Percentiles rank a stretch among this genome's conserved stretches.
Conservation (phyloP, 495 filamentous ascomycete genomes). For the Daldinia childiae region DNA sequence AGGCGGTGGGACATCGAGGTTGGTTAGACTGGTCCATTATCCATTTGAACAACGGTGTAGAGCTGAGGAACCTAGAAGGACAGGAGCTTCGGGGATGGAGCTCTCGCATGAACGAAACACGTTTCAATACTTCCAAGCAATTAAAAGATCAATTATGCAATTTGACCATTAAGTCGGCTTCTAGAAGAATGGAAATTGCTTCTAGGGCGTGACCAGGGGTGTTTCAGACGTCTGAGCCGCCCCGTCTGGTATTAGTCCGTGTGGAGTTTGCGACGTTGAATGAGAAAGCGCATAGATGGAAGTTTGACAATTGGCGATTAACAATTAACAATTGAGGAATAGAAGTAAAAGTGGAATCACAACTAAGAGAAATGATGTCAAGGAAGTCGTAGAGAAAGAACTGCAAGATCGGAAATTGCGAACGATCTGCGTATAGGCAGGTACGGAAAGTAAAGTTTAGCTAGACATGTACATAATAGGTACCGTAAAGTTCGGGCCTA, state of each 20-base stretch:
- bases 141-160: slow-evolving; percentile 62
- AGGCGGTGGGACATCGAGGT: slow-evolving; percentile 40
- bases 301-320: not conserved
- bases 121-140: slow-evolving; percentile 60
- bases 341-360: not conserved
- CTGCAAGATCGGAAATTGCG: slow-evolving; percentile 43
- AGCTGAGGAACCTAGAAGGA: slow-evolving; percentile 28
- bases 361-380: slow-evolving; percentile 13
- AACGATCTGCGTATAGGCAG: slow-evolving; percentile 35
- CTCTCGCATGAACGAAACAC: slow-evolving; percentile 59
- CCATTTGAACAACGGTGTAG: slow-evolving; percentile 39
- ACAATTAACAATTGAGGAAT: not conserved
- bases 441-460: slow-evolving; percentile 22
- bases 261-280: slow-evolving; percentile 26
- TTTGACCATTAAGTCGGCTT: slow-evolving; percentile 56
- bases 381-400: slow-evolving; percentile 18
- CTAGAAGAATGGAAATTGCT: slow-evolving; percentile 56
- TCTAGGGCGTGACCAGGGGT: slow-evolving; percentile 50
- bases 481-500: not conserved
- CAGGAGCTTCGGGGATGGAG: slow-evolving; percentile 43
- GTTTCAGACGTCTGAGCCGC: slow-evolving; percentile 45
- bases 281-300: slow-evolving; percentile 24
- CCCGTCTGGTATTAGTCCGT: slow-evolving; percentile 17
- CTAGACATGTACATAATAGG: slow-evolving; percentile 15
- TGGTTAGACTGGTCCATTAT: slow-evolving; percentile 30